These are phyloP conservation scores for Angomonas ambiguus DNA, from an alignment of 208 protist species.

Conservation along the genomic window DNA sequence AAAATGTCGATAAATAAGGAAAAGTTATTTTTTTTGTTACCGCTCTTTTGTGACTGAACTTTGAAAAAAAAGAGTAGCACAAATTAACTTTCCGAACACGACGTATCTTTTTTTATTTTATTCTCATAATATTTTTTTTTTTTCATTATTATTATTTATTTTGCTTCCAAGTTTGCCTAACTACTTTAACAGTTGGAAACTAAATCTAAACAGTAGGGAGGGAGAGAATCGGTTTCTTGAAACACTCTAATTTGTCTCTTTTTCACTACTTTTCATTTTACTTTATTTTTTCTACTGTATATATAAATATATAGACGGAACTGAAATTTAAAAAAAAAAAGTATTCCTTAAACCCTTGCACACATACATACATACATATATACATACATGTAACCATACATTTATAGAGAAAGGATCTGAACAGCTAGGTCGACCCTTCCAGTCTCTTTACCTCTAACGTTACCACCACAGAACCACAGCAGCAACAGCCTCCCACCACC, in stretches of 20 bases:
- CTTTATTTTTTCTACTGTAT: neutral
- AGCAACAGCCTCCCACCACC: too few species aligned
- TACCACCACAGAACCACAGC: neutral
- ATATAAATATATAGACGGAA: constrained; percentile 14
- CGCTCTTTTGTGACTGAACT: constrained; percentile 3
- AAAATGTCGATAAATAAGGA: neutral
- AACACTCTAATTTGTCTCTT: constrained; percentile 5
- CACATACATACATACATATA: too few species aligned
- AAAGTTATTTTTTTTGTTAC: neutral
- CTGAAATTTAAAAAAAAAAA: constrained; percentile 13
- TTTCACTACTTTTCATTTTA: neutral
- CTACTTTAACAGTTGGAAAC: too few species aligned
- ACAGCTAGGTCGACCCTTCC: neutral
- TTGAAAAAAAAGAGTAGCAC: neutral
- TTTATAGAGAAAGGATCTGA: too few species aligned
- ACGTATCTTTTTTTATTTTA: constrained; percentile 8
- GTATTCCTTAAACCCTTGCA: neutral
- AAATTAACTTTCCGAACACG: too few species aligned
- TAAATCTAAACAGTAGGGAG: too few species aligned
- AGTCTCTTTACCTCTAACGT: neutral
- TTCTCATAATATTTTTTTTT: constrained; percentile 1
- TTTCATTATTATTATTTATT: constrained; percentile 8
- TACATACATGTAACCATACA: too few species aligned
- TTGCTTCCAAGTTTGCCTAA: too few species aligned
- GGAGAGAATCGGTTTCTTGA: too few species aligned